Evolutionary conservation across 2,329 filamentous ascomycete genomes (phyloP), one percentile per base, ranked within the genome.

Genomic region (Xylariales sp.): DNA sequence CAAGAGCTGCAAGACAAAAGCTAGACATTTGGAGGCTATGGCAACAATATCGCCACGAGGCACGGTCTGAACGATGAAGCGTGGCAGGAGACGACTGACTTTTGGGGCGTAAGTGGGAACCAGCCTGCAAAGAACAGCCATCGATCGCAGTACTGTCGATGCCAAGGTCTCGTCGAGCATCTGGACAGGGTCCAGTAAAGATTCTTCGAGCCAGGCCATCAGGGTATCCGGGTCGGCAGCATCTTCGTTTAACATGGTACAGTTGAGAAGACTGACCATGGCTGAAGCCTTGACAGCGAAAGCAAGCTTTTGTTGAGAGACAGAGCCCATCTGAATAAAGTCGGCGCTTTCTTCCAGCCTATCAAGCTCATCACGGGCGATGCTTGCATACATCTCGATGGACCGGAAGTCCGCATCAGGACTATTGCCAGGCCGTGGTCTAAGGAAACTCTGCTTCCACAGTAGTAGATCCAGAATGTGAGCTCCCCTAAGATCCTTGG

Each of bases 311-410:
- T 96, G 91, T 60, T 97, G 90, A 66, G 85, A 90, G 5, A 82
- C 75, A 1, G 90, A 91, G 43, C 87, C 86, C 44, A 97, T 78
- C 52, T 86, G 83, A 31, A 95, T 72, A 60, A 95, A 97, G 62
- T 97, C 93, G 1, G 88, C 84, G 45, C 87, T 87, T 36, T 89
- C 88, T 50, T 97, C 90, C 15, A 98, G 71, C 38, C 90, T 79
- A 52, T 83, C 81, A 72, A 97, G 88, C 58, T 95, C 86, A 46
- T 95, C 86, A 9, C 80, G 73, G 24, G 89, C 83, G 49, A 95
- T 78, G 34, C 78, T 78, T 1, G 86, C 80, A 48, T 93, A 78
- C 8, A 71, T 68, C 48, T 83, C 78, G 28, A 85, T 66, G 0
- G 74, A 78, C 33, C 63, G 68, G 43, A 71, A 70, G 46, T 82